phyloP scores from a whole-genome alignment of 2,329 filamentous ascomycete genomes.

The Exophiala aquamarina region DNA sequence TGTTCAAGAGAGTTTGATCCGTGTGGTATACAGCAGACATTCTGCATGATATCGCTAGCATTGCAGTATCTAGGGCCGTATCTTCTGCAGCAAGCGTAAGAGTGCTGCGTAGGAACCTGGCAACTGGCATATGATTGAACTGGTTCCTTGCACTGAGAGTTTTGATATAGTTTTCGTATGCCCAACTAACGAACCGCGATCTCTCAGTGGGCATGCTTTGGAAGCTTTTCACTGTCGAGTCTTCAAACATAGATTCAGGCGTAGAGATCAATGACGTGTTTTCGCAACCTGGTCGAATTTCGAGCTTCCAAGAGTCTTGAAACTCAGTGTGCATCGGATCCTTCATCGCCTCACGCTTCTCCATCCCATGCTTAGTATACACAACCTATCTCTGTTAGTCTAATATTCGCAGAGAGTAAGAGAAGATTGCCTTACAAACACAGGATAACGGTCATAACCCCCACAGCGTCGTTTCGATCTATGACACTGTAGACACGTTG shows the following conservation, averaged over 20 bases:
- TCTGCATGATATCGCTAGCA: neutral
- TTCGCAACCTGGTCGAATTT: too few relatives aligned
- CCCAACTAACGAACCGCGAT: neutral
- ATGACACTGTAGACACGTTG: constrained; percentile 1
- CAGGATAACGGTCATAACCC: neutral
- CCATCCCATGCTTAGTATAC: neutral
- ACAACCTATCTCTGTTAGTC: neutral
- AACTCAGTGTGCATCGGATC: neutral
- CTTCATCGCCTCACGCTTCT: neutral
- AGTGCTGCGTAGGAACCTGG: neutral
- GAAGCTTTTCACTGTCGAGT: neutral
- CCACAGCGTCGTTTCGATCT: neutral
- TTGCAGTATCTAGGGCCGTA: neutral
- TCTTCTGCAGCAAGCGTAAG: neutral
- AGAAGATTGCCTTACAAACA: neutral
- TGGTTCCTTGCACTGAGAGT: neutral
- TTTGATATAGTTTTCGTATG: neutral
- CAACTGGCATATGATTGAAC: neutral
- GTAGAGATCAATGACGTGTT: neutral
- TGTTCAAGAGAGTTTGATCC: neutral
- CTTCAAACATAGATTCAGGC: too few relatives aligned
- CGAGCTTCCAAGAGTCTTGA: too few relatives aligned
- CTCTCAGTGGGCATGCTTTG: neutral
- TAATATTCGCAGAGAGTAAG: neutral
- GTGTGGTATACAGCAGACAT: neutral